Percentiles rank a stretch among this genome's conserved stretches.
phyloP scores from a whole-genome alignment of 1,139 yeast species.

The Magnusiomyces fungicola region DNA sequence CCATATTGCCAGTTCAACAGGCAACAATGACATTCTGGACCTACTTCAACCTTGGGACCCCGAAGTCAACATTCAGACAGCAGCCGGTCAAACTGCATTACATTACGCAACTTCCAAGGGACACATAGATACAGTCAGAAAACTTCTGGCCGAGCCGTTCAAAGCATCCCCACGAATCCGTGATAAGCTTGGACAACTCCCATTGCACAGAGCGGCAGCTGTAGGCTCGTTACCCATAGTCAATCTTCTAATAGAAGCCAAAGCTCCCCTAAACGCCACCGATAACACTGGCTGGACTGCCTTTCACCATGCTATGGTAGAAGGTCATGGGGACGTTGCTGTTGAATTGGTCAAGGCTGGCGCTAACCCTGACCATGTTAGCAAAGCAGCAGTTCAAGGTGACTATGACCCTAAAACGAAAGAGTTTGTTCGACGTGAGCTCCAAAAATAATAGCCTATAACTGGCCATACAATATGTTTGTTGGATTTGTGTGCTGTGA shows the following conservation, averaged over 20 bases:
- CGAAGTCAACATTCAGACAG: conserved; percentile 47
- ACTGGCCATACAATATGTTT: neutral
- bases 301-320: conserved; percentile 84
- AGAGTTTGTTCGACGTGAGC: conserved; percentile 1
- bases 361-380: conserved; percentile 55
- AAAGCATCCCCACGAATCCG: conserved; percentile 55
- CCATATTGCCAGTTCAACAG: conserved; percentile 74
- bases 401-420: conserved; percentile 49
- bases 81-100: conserved; percentile 64
- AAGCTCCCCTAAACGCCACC: conserved; percentile 58
- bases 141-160: conserved; percentile 42
- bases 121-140: conserved; percentile 46
- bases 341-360: conserved; percentile 53
- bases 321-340: conserved; percentile 80
- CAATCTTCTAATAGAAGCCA: conserved; percentile 41
- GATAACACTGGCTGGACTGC: conserved; percentile 81
- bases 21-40: conserved; percentile 48
- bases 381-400: conserved; percentile 52
- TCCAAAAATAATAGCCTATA: neutral
- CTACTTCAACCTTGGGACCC: conserved; percentile 39
- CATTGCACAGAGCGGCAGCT: conserved; percentile 81
- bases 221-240: conserved; percentile 57
- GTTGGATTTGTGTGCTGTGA: neutral
- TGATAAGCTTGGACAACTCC: conserved; percentile 58
- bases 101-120: conserved; percentile 73